Conservation (phyloP, 345 rosid species). For the Eucalyptus tenuipes region DNA sequence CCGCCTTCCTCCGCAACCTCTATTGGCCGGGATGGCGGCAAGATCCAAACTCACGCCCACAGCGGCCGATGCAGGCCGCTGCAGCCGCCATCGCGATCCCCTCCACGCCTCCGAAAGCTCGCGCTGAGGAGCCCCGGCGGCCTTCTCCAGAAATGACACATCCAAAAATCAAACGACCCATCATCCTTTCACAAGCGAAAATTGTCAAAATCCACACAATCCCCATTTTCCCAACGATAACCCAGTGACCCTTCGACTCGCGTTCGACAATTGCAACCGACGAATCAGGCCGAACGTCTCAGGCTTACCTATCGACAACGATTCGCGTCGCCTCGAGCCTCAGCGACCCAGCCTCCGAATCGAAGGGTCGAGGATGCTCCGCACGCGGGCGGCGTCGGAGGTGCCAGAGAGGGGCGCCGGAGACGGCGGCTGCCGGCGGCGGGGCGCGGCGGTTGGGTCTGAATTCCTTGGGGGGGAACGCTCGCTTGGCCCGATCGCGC, state of each 20-base stretch:
- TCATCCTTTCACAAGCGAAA: neutral
- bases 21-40: neutral
- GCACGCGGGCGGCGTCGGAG: neutral
- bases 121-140: neutral
- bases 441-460: neutral
- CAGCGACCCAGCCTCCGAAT: neutral
- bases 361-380: neutral
- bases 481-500: neutral
- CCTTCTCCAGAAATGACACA: neutral
- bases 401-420: neutral
- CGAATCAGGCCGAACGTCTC: neutral
- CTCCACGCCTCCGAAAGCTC: neutral
- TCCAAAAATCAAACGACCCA: neutral
- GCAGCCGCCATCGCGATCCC: neutral
- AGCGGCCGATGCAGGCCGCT: neutral
- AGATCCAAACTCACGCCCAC: neutral
- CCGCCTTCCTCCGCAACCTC: neutral
- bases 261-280: neutral
- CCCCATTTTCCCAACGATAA: neutral
- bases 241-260: neutral
- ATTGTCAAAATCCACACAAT: neutral
- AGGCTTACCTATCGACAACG: neutral
- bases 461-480: neutral
- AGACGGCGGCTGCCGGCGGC: neutral
- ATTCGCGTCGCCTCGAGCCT: neutral